Base-by-base conservation (phyloP, 306 rosid species). In the Calophaca sinica region DNA sequence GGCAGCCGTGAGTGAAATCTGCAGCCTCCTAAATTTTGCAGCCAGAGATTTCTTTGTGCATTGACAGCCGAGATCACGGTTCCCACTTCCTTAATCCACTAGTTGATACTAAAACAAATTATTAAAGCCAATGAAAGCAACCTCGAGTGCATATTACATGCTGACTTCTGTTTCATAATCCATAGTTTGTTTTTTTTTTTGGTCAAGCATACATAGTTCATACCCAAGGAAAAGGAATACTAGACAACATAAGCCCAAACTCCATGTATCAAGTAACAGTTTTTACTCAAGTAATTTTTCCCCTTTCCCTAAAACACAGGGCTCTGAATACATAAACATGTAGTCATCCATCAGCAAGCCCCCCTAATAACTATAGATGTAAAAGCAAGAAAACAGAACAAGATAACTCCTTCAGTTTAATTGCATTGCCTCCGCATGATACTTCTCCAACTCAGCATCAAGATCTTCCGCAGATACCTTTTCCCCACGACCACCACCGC, bases 361-460 rank as follows among this genome's bases (percentile, higher is more conserved):
- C 80, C 70, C 81, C 76, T 60, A 80, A 83, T 49, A 75, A 74
- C 86, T 85, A 87, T 75, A 85, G 79, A 81, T 20, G 81, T 83
- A 76, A 86, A 14, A 79, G 86, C 86, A 62, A 68, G 58, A 80
- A 80, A 82, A 73, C 74, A 66, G 74, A 88, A 80, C 69, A 78
- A 36, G 49, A 53, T 60, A 9, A 72, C 62, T 70, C 58, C 83
- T 86, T 85, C 74, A 89, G 75, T 85, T 87, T 59, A 76, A 70
- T 75, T 92, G 87, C 98, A 92, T 90, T 59, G 96, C 86, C 82
- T 89, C 93, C 46, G 94, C 79, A 81, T 92, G 98, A 81, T 96
- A 96, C 86, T 92, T 96, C 86, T 92, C 96, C 89, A 96, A 80
- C 44, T 96, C 99, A 65, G 97, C 96, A 87, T 96, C 98, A 77